Evolutionary conservation across 83 land plant species (phyloP).

Genomic region (Picea abies): DNA sequence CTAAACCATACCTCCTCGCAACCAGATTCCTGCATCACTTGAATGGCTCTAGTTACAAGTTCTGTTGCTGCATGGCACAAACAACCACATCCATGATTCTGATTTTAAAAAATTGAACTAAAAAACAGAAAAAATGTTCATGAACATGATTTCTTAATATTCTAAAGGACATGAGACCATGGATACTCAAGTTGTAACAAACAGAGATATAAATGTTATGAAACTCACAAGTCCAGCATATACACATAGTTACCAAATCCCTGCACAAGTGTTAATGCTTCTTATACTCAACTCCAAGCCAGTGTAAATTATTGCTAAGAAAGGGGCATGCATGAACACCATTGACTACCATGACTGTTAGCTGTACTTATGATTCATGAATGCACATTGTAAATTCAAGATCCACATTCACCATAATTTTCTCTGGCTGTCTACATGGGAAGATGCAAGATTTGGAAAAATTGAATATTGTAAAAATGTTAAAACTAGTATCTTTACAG

Average conservation of each 20-base stretch:
- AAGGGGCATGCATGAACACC: not conserved
- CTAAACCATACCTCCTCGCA: constrained; percentile 84
- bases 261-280: not conserved
- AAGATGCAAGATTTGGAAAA: not conserved
- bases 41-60: constrained; percentile 91
- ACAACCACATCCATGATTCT: not conserved
- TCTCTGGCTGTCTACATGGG: not conserved
- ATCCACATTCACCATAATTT: not conserved
- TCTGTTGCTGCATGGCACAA: constrained; percentile 80
- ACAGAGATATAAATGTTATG: not conserved
- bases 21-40: constrained; percentile 94
- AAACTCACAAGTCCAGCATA: not conserved
- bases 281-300: not conserved
- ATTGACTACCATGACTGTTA: not conserved
- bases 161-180: not conserved
- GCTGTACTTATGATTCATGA: not conserved
- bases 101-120: not conserved
- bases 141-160: not conserved
- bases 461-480: not conserved
- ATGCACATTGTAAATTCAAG: not conserved
- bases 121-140: not conserved
- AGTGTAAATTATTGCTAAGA: not conserved
- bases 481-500: not conserved
- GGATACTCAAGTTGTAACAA: not conserved
- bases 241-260: not conserved